phyloP scores from a whole-genome alignment of 1,284 basidiomycete species.

The Volvariella volvacea region DNA sequence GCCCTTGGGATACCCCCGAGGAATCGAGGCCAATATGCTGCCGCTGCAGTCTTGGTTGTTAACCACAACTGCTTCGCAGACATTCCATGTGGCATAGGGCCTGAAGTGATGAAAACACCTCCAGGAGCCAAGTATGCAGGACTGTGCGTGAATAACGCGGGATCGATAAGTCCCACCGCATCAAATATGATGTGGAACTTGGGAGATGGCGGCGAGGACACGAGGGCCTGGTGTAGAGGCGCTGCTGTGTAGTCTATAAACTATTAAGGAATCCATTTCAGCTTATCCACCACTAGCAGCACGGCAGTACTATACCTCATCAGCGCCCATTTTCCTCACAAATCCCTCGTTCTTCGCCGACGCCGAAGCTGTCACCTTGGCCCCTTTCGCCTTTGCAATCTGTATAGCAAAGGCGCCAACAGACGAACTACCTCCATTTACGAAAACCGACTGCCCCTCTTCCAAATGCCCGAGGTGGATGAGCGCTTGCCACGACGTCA shows the following conservation, averaged over 20 bases:
- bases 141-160: constrained; percentile 31
- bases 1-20: constrained; percentile 40
- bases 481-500: constrained; percentile 53
- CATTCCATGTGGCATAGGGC: constrained; percentile 26
- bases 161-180: constrained; percentile 26
- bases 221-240: constrained; percentile 37
- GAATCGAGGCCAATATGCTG: constrained; percentile 29
- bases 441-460: constrained; percentile 44
- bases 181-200: constrained; percentile 41
- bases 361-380: constrained; percentile 49
- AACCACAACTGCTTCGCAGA: constrained; percentile 20
- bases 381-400: constrained; percentile 52
- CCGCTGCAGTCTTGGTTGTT: constrained; percentile 19
- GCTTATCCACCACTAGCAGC: constrained; percentile 2
- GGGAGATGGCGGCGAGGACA: constrained; percentile 25
- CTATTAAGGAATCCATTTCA: constrained; percentile 20
- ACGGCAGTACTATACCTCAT: constrained; percentile 26
- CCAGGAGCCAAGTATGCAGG: constrained; percentile 39
- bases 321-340: constrained; percentile 32
- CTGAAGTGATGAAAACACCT: constrained; percentile 38
- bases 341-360: constrained; percentile 42
- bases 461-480: constrained; percentile 32
- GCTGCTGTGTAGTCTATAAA: constrained; percentile 54
- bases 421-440: constrained; percentile 60
- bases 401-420: constrained; percentile 63